Conservation (phyloP, 768 basidiomycete genomes). For the Termitomyces sp. region DNA sequence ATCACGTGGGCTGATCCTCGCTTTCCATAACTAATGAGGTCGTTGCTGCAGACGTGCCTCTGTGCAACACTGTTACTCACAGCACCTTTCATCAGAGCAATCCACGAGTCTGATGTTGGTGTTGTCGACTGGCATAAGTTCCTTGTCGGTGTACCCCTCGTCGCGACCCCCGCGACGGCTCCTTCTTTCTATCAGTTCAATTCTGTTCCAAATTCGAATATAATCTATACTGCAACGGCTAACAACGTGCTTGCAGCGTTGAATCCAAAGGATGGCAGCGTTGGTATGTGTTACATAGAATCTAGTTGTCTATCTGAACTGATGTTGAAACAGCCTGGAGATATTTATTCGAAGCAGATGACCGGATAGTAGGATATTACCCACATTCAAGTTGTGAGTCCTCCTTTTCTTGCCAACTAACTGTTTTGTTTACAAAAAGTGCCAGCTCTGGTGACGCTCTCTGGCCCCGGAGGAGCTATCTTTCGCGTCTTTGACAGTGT, state of each 20-base stretch:
- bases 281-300: conserved; percentile 46
- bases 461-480: conserved; percentile 66
- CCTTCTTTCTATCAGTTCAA: conserved; percentile 47
- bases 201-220: conserved; percentile 22
- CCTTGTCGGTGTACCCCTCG: conserved; percentile 67
- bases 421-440: not conserved
- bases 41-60: conserved; percentile 2
- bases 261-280: conserved; percentile 56
- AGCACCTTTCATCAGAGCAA: conserved; percentile 27
- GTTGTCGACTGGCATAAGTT: conserved; percentile 85
- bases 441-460: conserved; percentile 65
- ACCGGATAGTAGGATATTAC: conserved; percentile 62
- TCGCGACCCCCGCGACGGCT: conserved; percentile 40
- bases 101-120: conserved; percentile 73
- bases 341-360: conserved; percentile 64
- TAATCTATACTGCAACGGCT: conserved; percentile 60
- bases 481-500: conserved; percentile 61
- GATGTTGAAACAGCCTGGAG: conserved; percentile 54
- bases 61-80: conserved; percentile 4
- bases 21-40: conserved; percentile 6
- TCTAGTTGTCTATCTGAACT: conserved; percentile 1
- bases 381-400: conserved; percentile 49
- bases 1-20: not conserved
- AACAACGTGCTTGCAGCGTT: conserved; percentile 79
- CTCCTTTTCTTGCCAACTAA: not conserved